These are phyloP conservation scores for Penicillium soppii DNA, from an alignment of 495 filamentous ascomycete species.

Conservation along the genomic window DNA sequence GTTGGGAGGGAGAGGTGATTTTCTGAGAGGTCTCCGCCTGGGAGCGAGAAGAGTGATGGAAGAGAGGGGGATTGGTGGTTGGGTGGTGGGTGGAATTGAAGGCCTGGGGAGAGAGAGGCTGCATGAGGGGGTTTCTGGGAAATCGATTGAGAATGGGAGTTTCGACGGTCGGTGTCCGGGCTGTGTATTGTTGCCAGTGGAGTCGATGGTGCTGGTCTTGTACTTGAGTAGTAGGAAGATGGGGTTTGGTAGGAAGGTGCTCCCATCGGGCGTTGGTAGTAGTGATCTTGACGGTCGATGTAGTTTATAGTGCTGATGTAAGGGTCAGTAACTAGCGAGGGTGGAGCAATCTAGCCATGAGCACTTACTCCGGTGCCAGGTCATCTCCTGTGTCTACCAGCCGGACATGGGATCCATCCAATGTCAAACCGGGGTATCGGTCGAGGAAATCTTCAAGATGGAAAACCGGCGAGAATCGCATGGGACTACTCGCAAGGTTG, in stretches of 20 bases:
- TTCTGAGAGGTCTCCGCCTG: slow-evolving; percentile 13
- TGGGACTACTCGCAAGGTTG: slow-evolving; percentile 60
- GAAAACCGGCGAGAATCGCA: slow-evolving; percentile 74
- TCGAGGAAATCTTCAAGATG: slow-evolving; percentile 87
- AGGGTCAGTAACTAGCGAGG: not conserved
- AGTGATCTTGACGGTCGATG: slow-evolving; percentile 22
- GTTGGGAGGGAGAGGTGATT: slow-evolving; percentile 17
- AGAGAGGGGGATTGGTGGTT: slow-evolving; percentile 17
- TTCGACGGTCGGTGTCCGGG: slow-evolving; percentile 12
- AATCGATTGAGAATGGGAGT: slow-evolving; percentile 5
- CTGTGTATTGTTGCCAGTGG: slow-evolving; percentile 12
- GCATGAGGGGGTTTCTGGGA: slow-evolving; percentile 4
- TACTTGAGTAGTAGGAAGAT: slow-evolving; percentile 10
- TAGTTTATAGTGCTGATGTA: slow-evolving; percentile 1
- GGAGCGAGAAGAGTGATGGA: slow-evolving; percentile 28
- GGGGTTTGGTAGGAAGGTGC: slow-evolving; percentile 15
- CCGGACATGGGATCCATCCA: slow-evolving; percentile 56
- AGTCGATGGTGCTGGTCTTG: slow-evolving; percentile 11
- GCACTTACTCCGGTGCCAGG: slow-evolving; percentile 43
- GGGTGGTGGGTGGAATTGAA: slow-evolving; percentile 22
- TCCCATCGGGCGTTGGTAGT: slow-evolving; percentile 18
- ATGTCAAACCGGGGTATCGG: slow-evolving; percentile 58
- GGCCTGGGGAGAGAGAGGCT: slow-evolving; percentile 12
- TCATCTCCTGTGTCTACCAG: slow-evolving; percentile 55
- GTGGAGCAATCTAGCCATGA: not conserved